Conservation (phyloP, 768 basidiomycete genomes). For the Mycena galopus region DNA sequence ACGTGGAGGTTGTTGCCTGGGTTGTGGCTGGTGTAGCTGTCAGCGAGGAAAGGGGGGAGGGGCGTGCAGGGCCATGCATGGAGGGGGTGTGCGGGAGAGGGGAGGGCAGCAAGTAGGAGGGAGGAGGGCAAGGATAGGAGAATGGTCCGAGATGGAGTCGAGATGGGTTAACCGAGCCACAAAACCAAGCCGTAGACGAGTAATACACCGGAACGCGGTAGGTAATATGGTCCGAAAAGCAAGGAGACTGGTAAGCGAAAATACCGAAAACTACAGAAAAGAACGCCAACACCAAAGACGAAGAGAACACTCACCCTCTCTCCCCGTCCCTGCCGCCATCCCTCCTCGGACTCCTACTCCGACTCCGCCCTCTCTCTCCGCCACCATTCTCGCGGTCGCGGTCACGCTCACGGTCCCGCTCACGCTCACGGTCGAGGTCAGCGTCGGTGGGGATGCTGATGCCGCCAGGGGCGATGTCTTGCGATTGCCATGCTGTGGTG, state of each 20-base stretch:
- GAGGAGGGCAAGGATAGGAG: background rate
- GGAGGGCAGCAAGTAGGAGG: background rate
- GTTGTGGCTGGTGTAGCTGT: slow-evolving; percentile 58
- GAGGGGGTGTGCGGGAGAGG: no score
- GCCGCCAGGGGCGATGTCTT: slow-evolving; percentile 81
- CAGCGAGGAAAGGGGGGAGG: background rate
- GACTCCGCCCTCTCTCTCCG: slow-evolving; percentile 62
- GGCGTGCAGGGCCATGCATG: no score
- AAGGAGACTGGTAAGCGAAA: no score
- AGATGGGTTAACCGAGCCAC: background rate
- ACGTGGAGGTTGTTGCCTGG: slow-evolving; percentile 78
- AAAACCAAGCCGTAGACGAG: no score
- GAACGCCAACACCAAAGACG: background rate
- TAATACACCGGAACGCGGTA: no score
- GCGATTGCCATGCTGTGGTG: slow-evolving; percentile 84
- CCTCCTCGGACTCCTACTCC: slow-evolving; percentile 81
- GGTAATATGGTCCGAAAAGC: no score
- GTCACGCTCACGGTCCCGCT: slow-evolving; percentile 54
- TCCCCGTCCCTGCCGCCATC: slow-evolving; percentile 63
- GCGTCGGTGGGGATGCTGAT: slow-evolving; percentile 79
- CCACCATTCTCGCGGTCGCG: slow-evolving; percentile 50
- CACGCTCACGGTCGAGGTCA: slow-evolving; percentile 30
- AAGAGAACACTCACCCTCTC: slow-evolving; percentile 63
- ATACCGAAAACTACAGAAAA: no score
- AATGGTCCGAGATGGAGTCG: background rate